Conservation (phyloP, 306 rosid species). For the Dalbergia cochinchinensis region DNA sequence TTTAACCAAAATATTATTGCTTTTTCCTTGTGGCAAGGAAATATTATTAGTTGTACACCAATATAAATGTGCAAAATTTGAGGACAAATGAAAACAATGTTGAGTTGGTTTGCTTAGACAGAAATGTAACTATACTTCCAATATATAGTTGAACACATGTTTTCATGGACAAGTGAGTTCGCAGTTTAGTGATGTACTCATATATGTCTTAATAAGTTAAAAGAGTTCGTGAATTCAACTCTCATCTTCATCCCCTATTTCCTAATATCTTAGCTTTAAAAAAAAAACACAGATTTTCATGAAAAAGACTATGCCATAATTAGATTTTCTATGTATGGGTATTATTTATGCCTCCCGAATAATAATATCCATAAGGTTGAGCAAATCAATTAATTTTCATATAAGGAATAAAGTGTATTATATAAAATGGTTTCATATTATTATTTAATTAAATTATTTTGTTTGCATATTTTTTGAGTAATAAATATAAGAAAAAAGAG, state of each 20-base stretch:
- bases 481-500: too few relatives aligned
- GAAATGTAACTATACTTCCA: neutral
- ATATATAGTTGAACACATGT: neutral
- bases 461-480: too few relatives aligned
- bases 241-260: too few relatives aligned
- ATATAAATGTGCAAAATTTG: neutral
- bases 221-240: too few relatives aligned
- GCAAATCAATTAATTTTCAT: neutral
- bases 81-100: neutral
- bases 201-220: too few relatives aligned
- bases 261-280: too few relatives aligned
- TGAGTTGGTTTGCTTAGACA: neutral
- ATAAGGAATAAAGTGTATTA: slow-evolving; percentile 1
- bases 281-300: too few relatives aligned
- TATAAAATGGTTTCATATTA: too few relatives aligned
- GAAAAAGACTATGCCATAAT: neutral
- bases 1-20: too few relatives aligned
- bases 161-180: neutral
- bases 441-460: too few relatives aligned
- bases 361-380: neutral
- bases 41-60: slow-evolving; percentile 8
- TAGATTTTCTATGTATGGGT: slow-evolving; percentile 10
- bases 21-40: neutral
- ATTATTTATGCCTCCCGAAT: slow-evolving; percentile 12
- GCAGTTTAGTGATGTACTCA: too few relatives aligned